These are phyloP conservation scores for Hyphopichia pseudoburtonii DNA, from an alignment of 1,139 yeast species.

Conservation along the genomic window DNA sequence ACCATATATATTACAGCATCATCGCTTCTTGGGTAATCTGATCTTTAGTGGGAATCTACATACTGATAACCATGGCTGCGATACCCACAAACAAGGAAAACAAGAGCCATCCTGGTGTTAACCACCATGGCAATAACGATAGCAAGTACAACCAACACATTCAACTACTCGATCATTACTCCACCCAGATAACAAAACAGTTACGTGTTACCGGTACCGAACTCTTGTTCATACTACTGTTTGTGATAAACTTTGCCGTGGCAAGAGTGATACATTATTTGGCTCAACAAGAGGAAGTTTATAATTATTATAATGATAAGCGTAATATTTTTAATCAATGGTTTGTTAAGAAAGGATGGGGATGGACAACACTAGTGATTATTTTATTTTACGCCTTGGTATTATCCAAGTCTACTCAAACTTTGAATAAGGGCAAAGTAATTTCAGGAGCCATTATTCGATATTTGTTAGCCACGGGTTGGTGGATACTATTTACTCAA, in stretches of 20 bases:
- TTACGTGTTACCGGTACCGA: no score
- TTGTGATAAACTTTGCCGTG: slow-evolving; percentile 29
- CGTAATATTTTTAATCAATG: slow-evolving; percentile 64
- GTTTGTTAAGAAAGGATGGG: slow-evolving; percentile 91
- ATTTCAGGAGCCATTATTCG: slow-evolving; percentile 26
- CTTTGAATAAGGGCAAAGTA: not conserved
- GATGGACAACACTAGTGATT: slow-evolving; percentile 68
- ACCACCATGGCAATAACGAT: no score
- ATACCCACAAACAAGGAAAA: no score
- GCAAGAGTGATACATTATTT: slow-evolving; percentile 35
- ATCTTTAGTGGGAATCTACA: no score
- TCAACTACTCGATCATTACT: no score
- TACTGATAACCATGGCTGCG: no score
- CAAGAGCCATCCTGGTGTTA: no score
- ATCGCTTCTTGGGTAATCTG: no score
- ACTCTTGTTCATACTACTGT: slow-evolving; percentile 29
- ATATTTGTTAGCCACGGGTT: slow-evolving; percentile 55
- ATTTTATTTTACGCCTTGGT: slow-evolving; percentile 26
- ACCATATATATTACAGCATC: no score
- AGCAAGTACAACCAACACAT: no score
- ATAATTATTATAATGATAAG: slow-evolving; percentile 62
- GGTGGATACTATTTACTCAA: slow-evolving; percentile 86
- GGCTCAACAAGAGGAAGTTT: slow-evolving; percentile 38
- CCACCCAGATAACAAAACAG: no score
- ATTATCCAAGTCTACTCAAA: slow-evolving; percentile 7